Evolutionary conservation across 2,329 filamentous ascomycete genomes (phyloP).

Genomic region (Ophiostoma pallidulum): DNA sequence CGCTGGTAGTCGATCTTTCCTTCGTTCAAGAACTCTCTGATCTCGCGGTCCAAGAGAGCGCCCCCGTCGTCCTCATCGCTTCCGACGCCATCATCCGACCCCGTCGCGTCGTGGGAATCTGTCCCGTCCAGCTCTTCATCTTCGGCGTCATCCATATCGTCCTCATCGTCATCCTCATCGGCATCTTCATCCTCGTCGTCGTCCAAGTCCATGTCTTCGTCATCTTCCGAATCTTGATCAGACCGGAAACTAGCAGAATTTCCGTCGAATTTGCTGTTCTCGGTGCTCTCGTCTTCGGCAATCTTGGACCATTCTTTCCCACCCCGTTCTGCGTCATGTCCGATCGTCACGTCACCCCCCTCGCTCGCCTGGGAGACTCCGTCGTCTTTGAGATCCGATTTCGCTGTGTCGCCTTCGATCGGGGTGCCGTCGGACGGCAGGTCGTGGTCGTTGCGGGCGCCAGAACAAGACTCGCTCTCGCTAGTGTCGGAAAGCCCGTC

Average conservation of each 20-base stretch:
- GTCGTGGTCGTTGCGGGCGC: background rate
- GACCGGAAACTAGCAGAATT: too few species aligned
- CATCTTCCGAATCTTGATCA: too few species aligned
- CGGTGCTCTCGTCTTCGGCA: background rate
- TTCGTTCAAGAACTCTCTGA: background rate
- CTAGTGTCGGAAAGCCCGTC: constrained; percentile 8
- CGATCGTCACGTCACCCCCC: too few species aligned
- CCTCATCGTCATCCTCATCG: background rate
- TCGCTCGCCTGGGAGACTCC: too few species aligned
- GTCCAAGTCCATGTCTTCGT: background rate
- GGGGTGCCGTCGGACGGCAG: too few species aligned
- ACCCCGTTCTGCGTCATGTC: too few species aligned
- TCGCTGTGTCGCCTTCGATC: too few species aligned
- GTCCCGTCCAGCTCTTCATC: background rate
- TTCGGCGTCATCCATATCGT: constrained; percentile 1
- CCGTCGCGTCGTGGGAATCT: background rate
- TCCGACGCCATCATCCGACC: background rate
- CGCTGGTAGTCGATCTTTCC: too few species aligned
- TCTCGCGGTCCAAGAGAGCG: background rate
- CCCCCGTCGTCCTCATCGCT: background rate
- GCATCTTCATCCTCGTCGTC: background rate
- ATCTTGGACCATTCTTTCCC: too few species aligned
- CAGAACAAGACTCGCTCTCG: constrained; percentile 6
- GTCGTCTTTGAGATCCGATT: too few species aligned
- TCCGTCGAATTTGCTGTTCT: too few species aligned